phyloP scores from a whole-genome alignment of 192 early-diverging fungal species.

The Umbelopsis ramanniana region DNA sequence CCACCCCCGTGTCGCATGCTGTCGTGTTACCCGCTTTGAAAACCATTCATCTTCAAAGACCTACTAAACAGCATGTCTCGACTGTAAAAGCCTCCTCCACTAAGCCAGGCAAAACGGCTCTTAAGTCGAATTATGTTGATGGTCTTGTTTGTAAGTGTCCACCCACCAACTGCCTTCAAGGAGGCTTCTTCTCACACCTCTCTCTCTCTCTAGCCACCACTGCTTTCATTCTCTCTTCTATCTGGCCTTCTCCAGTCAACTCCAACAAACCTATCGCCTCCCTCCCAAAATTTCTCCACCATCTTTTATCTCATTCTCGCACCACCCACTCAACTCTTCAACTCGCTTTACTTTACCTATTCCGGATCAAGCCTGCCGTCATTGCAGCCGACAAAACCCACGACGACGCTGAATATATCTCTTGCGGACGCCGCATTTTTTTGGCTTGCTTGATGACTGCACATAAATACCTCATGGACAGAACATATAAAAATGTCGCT shows the following conservation, averaged over 20 bases:
- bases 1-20: neutral
- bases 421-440: conserved; percentile 83
- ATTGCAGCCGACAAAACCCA: conserved; percentile 14
- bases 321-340: conserved; percentile 66
- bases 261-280: conserved; percentile 36
- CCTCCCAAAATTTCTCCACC: conserved; percentile 50
- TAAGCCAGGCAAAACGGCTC: conserved; percentile 2
- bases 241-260: conserved; percentile 21
- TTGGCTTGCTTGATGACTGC: conserved; percentile 83
- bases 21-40: conserved; percentile 10
- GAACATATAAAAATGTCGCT: conserved; percentile 81
- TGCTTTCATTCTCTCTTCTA: conserved; percentile 22
- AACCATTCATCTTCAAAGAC: neutral
- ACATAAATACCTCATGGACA: conserved; percentile 88
- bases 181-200: neutral
- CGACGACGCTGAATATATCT: conserved; percentile 38
- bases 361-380: conserved; percentile 34
- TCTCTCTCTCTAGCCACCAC: neutral
- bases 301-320: conserved; percentile 59
- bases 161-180: neutral
- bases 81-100: neutral
- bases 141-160: conserved; percentile 9
- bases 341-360: conserved; percentile 60
- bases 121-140: conserved; percentile 15
- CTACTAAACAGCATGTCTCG: neutral